These are phyloP conservation scores for Solanum dulcamara DNA, from an alignment of 257 asterid species.

Conservation along the genomic window DNA sequence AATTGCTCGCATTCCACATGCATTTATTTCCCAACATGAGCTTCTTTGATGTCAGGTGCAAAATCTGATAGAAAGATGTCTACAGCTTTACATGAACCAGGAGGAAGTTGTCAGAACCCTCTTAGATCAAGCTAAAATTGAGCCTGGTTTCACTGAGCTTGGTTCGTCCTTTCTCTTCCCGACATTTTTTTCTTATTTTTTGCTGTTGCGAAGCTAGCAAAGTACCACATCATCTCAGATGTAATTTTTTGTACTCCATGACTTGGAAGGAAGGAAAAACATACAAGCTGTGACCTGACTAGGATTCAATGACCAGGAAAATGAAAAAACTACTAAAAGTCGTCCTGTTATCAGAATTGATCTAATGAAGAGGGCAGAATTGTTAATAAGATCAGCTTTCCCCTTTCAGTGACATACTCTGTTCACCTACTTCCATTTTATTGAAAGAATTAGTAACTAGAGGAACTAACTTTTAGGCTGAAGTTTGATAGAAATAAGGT, in stretches of 20 bases:
- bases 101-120: slow-evolving; percentile 74
- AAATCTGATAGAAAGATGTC: slow-evolving; percentile 91
- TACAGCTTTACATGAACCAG: slow-evolving; percentile 95
- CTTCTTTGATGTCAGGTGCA: slow-evolving; percentile 49
- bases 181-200: neutral
- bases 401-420: neutral
- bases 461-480: neutral
- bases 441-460: neutral
- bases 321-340: neutral
- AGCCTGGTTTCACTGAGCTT: slow-evolving; percentile 91
- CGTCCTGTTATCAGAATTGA: neutral
- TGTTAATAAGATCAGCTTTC: neutral
- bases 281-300: neutral
- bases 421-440: neutral
- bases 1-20: neutral
- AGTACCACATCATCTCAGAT: neutral
- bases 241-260: neutral
- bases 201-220: neutral
- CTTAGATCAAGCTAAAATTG: slow-evolving; percentile 74
- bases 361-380: neutral
- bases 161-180: slow-evolving; percentile 29
- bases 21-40: neutral
- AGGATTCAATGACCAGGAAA: neutral
- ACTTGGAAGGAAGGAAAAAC: neutral
- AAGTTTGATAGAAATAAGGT: neutral